Conservation (phyloP, 1,139 yeast species). For the Eremothecium cymbalariae region DNA sequence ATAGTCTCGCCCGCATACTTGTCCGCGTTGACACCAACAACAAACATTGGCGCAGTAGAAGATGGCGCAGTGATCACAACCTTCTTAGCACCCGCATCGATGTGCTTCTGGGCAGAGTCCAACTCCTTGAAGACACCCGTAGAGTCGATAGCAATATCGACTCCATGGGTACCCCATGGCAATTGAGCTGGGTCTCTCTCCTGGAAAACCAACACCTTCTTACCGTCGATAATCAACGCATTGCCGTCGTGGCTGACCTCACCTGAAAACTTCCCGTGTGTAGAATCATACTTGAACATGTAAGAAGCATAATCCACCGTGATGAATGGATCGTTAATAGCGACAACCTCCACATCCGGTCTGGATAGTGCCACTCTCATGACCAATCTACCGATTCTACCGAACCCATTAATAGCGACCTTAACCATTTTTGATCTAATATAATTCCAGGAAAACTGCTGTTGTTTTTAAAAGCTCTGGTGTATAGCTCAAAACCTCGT, state of each 20-base stretch:
- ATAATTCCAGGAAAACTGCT: not conserved
- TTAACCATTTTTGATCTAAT: slow-evolving; percentile 35
- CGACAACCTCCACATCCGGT: slow-evolving; percentile 66
- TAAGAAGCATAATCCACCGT: slow-evolving; percentile 77
- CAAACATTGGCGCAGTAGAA: slow-evolving; percentile 83
- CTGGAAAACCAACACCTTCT: slow-evolving; percentile 60
- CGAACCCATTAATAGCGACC: slow-evolving; percentile 86
- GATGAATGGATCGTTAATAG: slow-evolving; percentile 79
- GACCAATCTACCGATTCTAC: slow-evolving; percentile 79
- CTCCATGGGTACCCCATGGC: slow-evolving; percentile 76
- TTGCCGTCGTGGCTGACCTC: slow-evolving; percentile 58
- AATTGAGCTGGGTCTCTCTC: slow-evolving; percentile 75
- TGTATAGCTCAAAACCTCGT: too few relatives aligned
- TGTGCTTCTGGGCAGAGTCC: slow-evolving; percentile 75
- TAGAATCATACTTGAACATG: slow-evolving; percentile 85
- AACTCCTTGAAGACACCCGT: slow-evolving; percentile 79
- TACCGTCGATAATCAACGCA: slow-evolving; percentile 57
- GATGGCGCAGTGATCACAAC: slow-evolving; percentile 84
- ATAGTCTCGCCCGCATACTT: slow-evolving; percentile 65
- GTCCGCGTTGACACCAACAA: slow-evolving; percentile 75
- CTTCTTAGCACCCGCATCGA: slow-evolving; percentile 84
- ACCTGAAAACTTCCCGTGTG: slow-evolving; percentile 72
- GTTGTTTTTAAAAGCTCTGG: too few relatives aligned
- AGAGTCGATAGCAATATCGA: slow-evolving; percentile 76
- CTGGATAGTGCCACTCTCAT: slow-evolving; percentile 68